These are phyloP conservation scores for Phycomyces blakesleeanus DNA, from an alignment of 192 early-diverging fungal genomes.

Conservation along the genomic window DNA sequence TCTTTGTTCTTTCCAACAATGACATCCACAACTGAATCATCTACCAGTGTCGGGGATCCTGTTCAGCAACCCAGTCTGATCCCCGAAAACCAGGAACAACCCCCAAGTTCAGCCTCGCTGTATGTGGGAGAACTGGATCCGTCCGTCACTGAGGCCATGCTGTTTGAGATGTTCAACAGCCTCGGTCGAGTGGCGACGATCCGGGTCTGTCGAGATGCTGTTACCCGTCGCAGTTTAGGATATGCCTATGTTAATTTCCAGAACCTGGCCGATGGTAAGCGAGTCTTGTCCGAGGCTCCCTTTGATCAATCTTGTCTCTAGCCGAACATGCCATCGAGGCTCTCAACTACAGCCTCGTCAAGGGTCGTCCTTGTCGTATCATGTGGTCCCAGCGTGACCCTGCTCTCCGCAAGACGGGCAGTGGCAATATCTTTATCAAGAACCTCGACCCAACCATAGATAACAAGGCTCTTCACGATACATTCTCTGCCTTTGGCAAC, in stretches of 20 bases:
- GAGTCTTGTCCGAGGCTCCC: no score
- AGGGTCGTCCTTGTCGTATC: constrained; percentile 94
- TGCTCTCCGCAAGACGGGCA: constrained; percentile 82
- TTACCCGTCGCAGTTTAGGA: constrained; percentile 92
- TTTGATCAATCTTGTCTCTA: constrained; percentile 20
- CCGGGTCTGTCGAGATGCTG: constrained; percentile 96
- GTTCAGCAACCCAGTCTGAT: no score
- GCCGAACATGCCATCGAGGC: constrained; percentile 87
- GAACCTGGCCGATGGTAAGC: constrained; percentile 71
- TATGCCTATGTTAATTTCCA: constrained; percentile 99
- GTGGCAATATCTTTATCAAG: constrained; percentile 99
- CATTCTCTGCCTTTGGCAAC: constrained; percentile 95
- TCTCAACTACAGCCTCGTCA: constrained; percentile 94
- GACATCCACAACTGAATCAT: no score
- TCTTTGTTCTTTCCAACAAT: no score
- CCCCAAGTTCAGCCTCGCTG: constrained; percentile 58
- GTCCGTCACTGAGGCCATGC: constrained; percentile 93
- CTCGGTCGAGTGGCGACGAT: constrained; percentile 94
- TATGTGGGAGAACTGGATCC: constrained; percentile 98
- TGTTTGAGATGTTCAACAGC: constrained; percentile 97
- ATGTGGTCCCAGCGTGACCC: constrained; percentile 99
- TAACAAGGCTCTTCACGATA: constrained; percentile 99
- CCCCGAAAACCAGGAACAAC: no score
- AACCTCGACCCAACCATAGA: constrained; percentile 96
- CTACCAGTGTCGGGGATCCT: no score